Base-by-base conservation (phyloP, 2,329 filamentous ascomycete species). In the Fusarium incarnatum region DNA sequence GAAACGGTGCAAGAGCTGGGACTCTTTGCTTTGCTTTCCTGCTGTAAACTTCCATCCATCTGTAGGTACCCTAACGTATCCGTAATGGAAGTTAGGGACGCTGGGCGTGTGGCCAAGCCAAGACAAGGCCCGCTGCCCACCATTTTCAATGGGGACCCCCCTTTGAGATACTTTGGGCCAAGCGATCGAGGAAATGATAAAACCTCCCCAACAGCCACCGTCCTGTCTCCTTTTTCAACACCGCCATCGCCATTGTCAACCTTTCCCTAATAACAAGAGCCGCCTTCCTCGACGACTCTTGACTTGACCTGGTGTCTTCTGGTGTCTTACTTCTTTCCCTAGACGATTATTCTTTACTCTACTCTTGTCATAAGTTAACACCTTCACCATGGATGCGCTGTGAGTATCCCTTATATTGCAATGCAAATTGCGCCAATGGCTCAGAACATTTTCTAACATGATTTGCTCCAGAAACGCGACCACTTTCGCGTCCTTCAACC, bases 401-500 rank as follows among this genome's bases (percentile, higher is more conserved):
- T 76, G 64, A 74, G 67, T 71, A 30, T 60, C 72, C 73, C 70
- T 73, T 50, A 68, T 65, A 48, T 47, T 34, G 47, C 53, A 27
- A 15, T 47, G 46, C 27, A 46, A 37, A 25, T 58, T 62, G 60
- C 58, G 59, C 59, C 56, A 65, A 71, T 63, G 34, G 44, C 48
- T 34, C 20, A 60, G 52, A 48, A 53, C 45, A 8, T 44, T 37
- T 59, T 73, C 64, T 70, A 79, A 73, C 45, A 25, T 37, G 6
- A 22, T 52, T 20, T 48, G 20, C 34, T 44, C 76, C 65, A 87
- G 85, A 64, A 88, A 88, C 79, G 81, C 85, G 73, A 88, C 86
- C 63, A 88, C 86, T 61, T 74, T 79, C 62, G 78, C 83, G 64
- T 79, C 80, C 67, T 79, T 86, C 58, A 85, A 83, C 80, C 81